A percentile compares a stretch with the other conserved stretches of the same genome.
Conservation (phyloP, 768 basidiomycete genomes). For the Tricholoma bakamatsutake region DNA sequence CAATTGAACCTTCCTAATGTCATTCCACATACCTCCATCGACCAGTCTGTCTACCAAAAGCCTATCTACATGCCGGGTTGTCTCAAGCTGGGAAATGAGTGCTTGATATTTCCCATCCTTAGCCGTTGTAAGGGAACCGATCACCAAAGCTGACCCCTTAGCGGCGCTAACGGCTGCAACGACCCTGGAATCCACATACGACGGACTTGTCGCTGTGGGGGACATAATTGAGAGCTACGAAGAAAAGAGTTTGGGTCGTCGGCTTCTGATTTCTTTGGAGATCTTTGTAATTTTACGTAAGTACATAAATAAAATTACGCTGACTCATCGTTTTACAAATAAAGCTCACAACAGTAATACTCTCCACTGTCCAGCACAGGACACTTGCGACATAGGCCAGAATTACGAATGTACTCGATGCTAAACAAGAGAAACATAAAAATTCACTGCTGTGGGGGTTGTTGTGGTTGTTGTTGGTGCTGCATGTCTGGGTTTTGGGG, state of each 20-base stretch:
- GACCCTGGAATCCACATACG: slow-evolving; percentile 17
- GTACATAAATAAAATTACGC: neutral
- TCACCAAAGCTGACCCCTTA: slow-evolving; percentile 56
- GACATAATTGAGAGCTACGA: slow-evolving; percentile 39
- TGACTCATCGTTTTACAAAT: neutral
- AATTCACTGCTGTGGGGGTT: slow-evolving; percentile 20
- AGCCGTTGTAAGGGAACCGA: slow-evolving; percentile 76
- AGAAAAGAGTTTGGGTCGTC: neutral
- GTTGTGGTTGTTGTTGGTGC: slow-evolving; percentile 27
- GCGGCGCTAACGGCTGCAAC: slow-evolving; percentile 14
- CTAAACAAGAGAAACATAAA: neutral
- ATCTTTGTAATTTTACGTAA: neutral
- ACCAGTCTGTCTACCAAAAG: slow-evolving; percentile 80
- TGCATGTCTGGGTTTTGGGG: slow-evolving; percentile 35
- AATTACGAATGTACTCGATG: neutral
- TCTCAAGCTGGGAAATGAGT: slow-evolving; percentile 55
- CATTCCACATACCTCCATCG: slow-evolving; percentile 57
- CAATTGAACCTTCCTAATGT: neutral
- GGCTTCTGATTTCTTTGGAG: neutral
- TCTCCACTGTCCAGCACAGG: too few relatives aligned
- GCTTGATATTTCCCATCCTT: slow-evolving; percentile 76
- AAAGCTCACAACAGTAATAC: neutral
- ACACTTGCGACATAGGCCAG: neutral
- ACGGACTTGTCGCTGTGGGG: slow-evolving; percentile 47
- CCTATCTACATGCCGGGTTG: slow-evolving; percentile 55